Evolutionary conservation across 257 asterid species (phyloP).

Genomic region (Scutellaria barbata): DNA sequence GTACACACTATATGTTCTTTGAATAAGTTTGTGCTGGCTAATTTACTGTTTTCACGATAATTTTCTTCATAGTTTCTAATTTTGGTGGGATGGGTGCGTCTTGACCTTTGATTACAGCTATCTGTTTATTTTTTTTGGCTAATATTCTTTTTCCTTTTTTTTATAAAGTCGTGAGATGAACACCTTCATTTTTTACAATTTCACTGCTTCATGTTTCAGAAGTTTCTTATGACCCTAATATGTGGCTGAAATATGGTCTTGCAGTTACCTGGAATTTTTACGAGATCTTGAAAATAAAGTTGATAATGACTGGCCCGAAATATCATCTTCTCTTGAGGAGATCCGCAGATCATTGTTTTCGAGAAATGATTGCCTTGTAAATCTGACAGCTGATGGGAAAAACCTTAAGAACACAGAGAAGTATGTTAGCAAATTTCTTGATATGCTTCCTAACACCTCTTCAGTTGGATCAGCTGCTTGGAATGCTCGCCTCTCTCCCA

Average conservation of each 20-base stretch:
- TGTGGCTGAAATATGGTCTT: slow-evolving; percentile 34
- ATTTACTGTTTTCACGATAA: slow-evolving; percentile 5
- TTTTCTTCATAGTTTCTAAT: background rate
- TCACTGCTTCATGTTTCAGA: background rate
- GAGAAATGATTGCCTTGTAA: slow-evolving; percentile 77
- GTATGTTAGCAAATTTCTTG: slow-evolving; percentile 76
- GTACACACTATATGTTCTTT: slow-evolving; percentile 1
- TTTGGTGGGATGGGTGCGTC: slow-evolving; percentile 12
- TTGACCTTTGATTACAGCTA: slow-evolving; percentile 18
- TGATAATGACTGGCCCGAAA: slow-evolving; percentile 78
- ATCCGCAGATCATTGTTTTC: slow-evolving; percentile 78
- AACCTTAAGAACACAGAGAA: slow-evolving; percentile 70
- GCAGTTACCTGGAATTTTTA: slow-evolving; percentile 92
- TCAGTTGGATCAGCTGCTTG: slow-evolving; percentile 61
- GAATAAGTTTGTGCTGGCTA: slow-evolving; percentile 25
- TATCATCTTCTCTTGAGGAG: slow-evolving; percentile 92
- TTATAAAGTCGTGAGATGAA: slow-evolving; percentile 14
- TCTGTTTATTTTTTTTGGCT: too few species aligned
- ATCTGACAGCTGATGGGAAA: slow-evolving; percentile 87
- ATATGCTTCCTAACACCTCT: slow-evolving; percentile 78
- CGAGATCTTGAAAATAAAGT: slow-evolving; percentile 77
- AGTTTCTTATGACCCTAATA: slow-evolving; percentile 18
- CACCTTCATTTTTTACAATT: slow-evolving; percentile 9
- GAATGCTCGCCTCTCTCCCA: slow-evolving; percentile 64
- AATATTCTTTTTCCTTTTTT: background rate